Percentiles rank a stretch among this genome's conserved stretches.
phyloP scores from a whole-genome alignment of 177 flowering plant genomes.

The Tripterygium wilfordii region DNA sequence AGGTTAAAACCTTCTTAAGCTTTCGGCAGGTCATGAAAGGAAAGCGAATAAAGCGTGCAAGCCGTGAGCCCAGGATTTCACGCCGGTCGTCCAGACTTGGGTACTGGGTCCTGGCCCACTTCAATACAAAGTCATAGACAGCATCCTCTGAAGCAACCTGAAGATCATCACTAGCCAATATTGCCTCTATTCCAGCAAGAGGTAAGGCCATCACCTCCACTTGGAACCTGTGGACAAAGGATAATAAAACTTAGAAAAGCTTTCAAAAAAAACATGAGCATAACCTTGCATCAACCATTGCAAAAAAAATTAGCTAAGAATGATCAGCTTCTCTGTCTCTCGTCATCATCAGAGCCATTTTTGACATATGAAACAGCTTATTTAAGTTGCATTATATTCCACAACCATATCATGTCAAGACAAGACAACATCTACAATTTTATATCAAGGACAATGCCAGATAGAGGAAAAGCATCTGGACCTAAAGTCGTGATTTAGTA shows the following conservation, averaged over 20 bases:
- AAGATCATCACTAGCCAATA: constrained; percentile 76
- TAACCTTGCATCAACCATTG: too few relatives aligned
- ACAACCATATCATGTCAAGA: too few relatives aligned
- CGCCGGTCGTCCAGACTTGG: constrained; percentile 72
- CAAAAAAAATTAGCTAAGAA: too few relatives aligned
- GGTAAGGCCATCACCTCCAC: constrained; percentile 84
- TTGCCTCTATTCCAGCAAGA: constrained; percentile 81
- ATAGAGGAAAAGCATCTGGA: too few relatives aligned
- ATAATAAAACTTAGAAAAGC: too few relatives aligned
- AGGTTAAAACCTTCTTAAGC: constrained; percentile 69
- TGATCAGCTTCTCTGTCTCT: too few relatives aligned
- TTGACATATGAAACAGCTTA: too few relatives aligned
- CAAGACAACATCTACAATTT: too few relatives aligned
- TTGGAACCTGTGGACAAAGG: constrained; percentile 45
- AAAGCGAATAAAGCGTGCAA: constrained; percentile 66
- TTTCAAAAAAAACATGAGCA: background rate
- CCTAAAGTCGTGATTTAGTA: too few relatives aligned
- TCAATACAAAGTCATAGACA: constrained; percentile 78
- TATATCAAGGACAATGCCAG: too few relatives aligned
- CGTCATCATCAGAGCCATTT: too few relatives aligned
- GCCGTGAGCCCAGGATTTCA: constrained; percentile 58
- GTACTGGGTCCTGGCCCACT: constrained; percentile 73
- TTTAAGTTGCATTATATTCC: too few relatives aligned
- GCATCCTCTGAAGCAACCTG: constrained; percentile 95
- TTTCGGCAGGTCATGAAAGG: constrained; percentile 85